Evolutionary conservation across 495 filamentous ascomycete species (phyloP), one percentile per base, ranked within the genome.

Genomic region (Bathelium albidoporum): DNA sequence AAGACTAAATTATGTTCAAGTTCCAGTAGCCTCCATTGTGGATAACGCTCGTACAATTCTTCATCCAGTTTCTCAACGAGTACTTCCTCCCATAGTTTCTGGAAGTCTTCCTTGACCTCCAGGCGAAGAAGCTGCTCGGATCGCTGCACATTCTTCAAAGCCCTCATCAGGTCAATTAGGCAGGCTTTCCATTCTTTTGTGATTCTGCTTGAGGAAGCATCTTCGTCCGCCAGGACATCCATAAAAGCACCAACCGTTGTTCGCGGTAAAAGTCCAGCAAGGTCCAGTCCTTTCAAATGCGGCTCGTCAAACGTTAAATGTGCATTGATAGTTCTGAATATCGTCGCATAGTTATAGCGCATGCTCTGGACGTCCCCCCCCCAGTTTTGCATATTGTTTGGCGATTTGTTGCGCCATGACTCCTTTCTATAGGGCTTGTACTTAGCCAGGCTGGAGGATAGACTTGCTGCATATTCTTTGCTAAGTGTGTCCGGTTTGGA

Each of bases 1-100:
- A 90, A 86, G 12, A 82, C 69, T 24, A 91, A 74, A 26, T 82
- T 78, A 36, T 79, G 82, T 52, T 91, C 87, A 22, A 88, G 71
- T 62, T 89, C 84, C 0, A 91, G 66, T 7, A 90, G 73, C 1
- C 89, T 69, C 65, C 52, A 65, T 32, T 89, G 85, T 0, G 85
- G 81, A 49, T 76, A 73, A 0, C 34, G 43, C 3, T 49, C 20
- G 43, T 49, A 49, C 3, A 7, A 49, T 49, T 49, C 43, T 14
- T 49, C 43, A 18, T 49, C 43, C n/a, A 49, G n/a, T 49, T 20
- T 18, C n/a, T 49, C 43, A n/a, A 11, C 20, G 5, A 49, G 43
- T n/a, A 49, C 11, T 49, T 49, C 43, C 20, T 49, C 43, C 11
- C 11, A 49, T 14, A 49, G 9, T 20, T 49, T 49, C 9, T n/a